These are phyloP conservation scores for Penicillium sp. DNA, from an alignment of 2,329 filamentous ascomycete genomes.

Conservation along the genomic window DNA sequence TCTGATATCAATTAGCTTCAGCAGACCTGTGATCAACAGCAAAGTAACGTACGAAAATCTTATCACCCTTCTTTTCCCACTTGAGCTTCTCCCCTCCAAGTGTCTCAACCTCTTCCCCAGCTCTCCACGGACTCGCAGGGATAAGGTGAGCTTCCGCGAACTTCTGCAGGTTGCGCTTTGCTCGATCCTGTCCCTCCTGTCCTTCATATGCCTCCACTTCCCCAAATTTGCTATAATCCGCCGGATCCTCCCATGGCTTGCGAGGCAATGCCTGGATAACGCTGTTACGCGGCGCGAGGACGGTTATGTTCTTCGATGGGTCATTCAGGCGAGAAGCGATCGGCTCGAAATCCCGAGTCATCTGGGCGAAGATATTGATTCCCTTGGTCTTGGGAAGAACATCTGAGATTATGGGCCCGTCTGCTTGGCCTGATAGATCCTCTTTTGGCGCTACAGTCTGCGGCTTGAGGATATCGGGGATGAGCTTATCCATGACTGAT, in stretches of 20 bases:
- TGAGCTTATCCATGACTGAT: conserved; percentile 24
- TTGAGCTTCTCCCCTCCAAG: conserved; percentile 69
- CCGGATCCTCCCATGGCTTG: conserved; percentile 70
- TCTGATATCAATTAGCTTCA: conserved; percentile 24
- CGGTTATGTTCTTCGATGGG: conserved; percentile 67
- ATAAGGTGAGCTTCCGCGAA: conserved; percentile 90
- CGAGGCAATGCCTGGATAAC: conserved; percentile 73
- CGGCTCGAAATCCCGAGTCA: conserved; percentile 72
- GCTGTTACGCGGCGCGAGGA: conserved; percentile 83
- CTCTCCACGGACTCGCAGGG: conserved; percentile 69
- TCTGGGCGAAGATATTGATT: conserved; percentile 80
- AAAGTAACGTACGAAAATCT: conserved; percentile 58
- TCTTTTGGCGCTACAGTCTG: conserved; percentile 13
- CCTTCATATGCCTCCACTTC: conserved; percentile 70
- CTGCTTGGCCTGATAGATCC: conserved; percentile 26
- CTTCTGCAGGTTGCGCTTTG: conserved; percentile 68
- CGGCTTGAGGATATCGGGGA: conserved; percentile 25
- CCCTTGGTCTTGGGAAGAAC: conserved; percentile 74
- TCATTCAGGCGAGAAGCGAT: conserved; percentile 69
- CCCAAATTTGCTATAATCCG: conserved; percentile 68
- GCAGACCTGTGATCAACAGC: background rate
- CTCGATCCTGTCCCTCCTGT: conserved; percentile 69
- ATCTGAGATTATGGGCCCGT: conserved; percentile 71
- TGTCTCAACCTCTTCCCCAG: conserved; percentile 65
- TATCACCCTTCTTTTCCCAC: conserved; percentile 71